phyloP scores from a whole-genome alignment of 306 rosid species.

The Lagenaria siceraria region DNA sequence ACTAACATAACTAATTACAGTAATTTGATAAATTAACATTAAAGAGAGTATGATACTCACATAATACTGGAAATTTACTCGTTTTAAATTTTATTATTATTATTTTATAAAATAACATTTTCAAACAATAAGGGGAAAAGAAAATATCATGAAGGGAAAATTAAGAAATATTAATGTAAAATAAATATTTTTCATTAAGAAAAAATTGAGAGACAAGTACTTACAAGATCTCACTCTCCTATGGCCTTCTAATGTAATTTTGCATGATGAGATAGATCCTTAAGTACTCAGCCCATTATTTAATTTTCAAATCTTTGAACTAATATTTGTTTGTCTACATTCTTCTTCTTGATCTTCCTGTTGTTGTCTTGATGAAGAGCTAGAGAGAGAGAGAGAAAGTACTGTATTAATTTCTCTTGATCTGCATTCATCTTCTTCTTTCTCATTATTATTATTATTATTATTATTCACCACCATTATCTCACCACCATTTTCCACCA shows the following conservation, averaged over 20 bases:
- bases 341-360: neutral
- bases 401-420: constrained; percentile 20
- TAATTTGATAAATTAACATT: no score
- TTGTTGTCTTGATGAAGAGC: constrained; percentile 19
- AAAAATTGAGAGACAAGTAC: constrained; percentile 28
- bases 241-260: constrained; percentile 6
- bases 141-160: neutral
- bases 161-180: neutral
- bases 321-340: constrained; percentile 6
- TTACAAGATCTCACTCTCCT: constrained; percentile 50
- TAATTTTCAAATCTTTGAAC: neutral
- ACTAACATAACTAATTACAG: no score
- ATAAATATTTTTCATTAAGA: neutral
- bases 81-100: no score
- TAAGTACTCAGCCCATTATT: constrained; percentile 34
- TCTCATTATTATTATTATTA: neutral
- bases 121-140: neutral
- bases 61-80: no score
- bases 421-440: constrained; percentile 4
- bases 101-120: no score
- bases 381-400: constrained; percentile 44
- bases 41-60: no score
- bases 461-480: neutral
- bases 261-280: constrained; percentile 35
- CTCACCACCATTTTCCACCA: constrained; percentile 9